These are phyloP conservation scores for Pseudevernia furfuracea DNA, from an alignment of 495 filamentous ascomycete genomes.

Conservation along the genomic window DNA sequence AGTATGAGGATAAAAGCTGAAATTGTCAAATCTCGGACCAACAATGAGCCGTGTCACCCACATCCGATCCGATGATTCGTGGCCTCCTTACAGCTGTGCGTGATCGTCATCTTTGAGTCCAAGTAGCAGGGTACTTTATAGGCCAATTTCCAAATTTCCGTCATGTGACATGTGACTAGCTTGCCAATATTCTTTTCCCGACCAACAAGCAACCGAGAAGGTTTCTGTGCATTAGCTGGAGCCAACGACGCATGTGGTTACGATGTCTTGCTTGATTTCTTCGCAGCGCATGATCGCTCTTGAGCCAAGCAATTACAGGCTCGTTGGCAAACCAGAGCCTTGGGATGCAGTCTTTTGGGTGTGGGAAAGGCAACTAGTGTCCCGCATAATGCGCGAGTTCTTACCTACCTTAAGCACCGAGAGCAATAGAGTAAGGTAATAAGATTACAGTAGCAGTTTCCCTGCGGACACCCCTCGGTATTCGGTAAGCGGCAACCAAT, in stretches of 20 bases:
- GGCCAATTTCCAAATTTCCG: too few relatives aligned
- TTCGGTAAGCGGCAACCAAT: neutral
- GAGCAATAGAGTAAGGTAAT: too few relatives aligned
- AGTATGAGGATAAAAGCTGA: neutral
- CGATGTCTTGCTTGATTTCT: neutral
- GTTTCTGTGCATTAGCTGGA: conserved; percentile 3
- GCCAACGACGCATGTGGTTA: neutral
- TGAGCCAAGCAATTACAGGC: neutral
- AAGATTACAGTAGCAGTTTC: too few relatives aligned
- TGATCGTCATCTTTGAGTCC: neutral
- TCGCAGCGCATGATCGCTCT: neutral
- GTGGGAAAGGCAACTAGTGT: neutral
- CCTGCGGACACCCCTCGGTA: too few relatives aligned
- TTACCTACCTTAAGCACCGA: too few relatives aligned
- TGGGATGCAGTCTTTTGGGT: neutral
- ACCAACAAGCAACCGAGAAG: neutral
- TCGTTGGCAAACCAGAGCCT: neutral
- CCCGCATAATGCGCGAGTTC: too few relatives aligned
- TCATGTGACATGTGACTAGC: neutral
- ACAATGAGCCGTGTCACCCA: neutral
- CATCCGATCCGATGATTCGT: neutral
- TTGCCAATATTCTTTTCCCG: neutral
- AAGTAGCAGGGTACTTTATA: neutral
- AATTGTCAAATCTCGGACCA: conserved; percentile 3
- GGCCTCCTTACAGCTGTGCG: neutral